A percentile compares a stretch with the other conserved stretches of the same genome.
Conservation (phyloP, 257 asterid species). For the Solanum acaule region DNA sequence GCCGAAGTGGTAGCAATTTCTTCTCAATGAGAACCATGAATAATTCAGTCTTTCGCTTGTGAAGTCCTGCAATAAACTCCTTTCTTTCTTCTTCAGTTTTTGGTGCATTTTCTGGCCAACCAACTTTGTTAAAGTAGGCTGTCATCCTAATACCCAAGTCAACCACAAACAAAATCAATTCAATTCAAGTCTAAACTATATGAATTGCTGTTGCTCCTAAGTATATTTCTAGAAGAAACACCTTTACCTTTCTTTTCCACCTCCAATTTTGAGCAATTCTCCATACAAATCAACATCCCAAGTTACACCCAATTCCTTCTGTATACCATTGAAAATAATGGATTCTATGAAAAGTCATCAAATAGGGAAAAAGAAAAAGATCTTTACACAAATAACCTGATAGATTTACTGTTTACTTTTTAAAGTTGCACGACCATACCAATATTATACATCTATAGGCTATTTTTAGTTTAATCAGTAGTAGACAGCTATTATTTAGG, state of each 20-base stretch:
- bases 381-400: not conserved
- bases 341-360: not conserved
- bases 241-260: conserved; percentile 88
- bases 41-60: conserved; percentile 78
- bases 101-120: conserved; percentile 97
- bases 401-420: too few species aligned
- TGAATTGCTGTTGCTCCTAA: not conserved
- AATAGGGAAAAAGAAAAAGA: not conserved
- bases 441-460: not conserved
- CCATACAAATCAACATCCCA: conserved; percentile 98
- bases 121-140: conserved; percentile 82
- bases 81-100: conserved; percentile 71
- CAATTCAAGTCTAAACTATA: not conserved
- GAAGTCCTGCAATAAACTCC: conserved; percentile 77
- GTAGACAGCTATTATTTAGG: not conserved
- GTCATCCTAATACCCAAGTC: conserved; percentile 60
- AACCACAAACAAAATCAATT: not conserved
- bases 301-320: conserved; percentile 82
- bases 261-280: conserved; percentile 90
- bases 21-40: conserved; percentile 92
- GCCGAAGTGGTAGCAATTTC: conserved; percentile 86
- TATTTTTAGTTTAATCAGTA: too few species aligned
- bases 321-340: conserved; percentile 6
- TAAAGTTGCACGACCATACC: too few species aligned
- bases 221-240: not conserved